Evolutionary conservation across 306 rosid species (phyloP).

Genomic region (Arachis stenosperma): DNA sequence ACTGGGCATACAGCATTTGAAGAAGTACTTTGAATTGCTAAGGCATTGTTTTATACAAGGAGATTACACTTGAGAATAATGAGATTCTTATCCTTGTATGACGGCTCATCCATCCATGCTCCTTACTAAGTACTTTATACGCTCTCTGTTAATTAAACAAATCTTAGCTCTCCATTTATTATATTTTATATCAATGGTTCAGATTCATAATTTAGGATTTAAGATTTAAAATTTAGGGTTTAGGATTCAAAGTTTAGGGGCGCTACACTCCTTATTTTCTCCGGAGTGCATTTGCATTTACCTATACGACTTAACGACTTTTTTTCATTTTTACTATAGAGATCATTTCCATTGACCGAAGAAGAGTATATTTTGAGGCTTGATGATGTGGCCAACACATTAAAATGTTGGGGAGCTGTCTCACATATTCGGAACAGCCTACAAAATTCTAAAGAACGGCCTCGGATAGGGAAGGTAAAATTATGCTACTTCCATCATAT

Average conservation of each 20-base stretch:
- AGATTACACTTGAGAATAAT: conserved; percentile 24
- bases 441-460: conserved; percentile 77
- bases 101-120: conserved; percentile 24
- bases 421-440: conserved; percentile 95
- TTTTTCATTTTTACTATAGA: conserved; percentile 45
- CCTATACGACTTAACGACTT: neutral
- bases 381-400: conserved; percentile 83
- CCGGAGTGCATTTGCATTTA: too few species aligned
- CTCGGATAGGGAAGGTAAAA: conserved; percentile 93
- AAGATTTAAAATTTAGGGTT: too few species aligned
- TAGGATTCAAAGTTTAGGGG: too few species aligned
- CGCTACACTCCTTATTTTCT: too few species aligned
- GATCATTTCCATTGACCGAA: conserved; percentile 94
- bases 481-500: conserved; percentile 27
- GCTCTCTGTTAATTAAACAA: too few species aligned
- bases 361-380: conserved; percentile 97
- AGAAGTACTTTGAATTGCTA: conserved; percentile 10
- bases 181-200: too few species aligned
- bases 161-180: too few species aligned
- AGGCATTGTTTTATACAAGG: conserved; percentile 10
- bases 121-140: too few species aligned
- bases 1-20: neutral
- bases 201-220: too few species aligned
- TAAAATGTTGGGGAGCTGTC: conserved; percentile 99
- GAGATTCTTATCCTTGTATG: conserved; percentile 20